Base-by-base conservation (phyloP, 1,284 basidiomycete genomes). In the Tetrapyrgos nigripes region DNA sequence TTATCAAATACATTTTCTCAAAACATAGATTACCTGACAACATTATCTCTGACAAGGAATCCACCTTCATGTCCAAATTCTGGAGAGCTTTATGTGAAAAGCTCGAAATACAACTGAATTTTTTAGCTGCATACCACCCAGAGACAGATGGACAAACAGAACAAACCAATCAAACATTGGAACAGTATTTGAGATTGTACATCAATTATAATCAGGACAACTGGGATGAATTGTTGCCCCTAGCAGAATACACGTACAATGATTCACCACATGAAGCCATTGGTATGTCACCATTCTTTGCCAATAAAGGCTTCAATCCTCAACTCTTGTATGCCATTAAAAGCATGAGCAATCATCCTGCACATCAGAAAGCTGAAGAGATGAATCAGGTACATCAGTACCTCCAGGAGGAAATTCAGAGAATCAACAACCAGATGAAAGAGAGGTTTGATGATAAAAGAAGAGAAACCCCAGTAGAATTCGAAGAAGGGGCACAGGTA, bases 21-120 rank as follows among this genome's bases (percentile, higher is more conserved):
- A 40, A 59, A 35, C 60, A 61, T 50, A 52, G 60, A 13, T 23
- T 59, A 27, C 52, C 60, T 11, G 24, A 24, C 5, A 8, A n/a
- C n/a, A n/a, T n/a, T n/a, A n/a, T n/a, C n/a, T n/a, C n/a, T n/a
- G n/a, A n/a, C n/a, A n/a, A n/a, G n/a, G n/a, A n/a, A n/a, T n/a
- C n/a, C n/a, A n/a, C n/a, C n/a, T n/a, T n/a, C n/a, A n/a, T n/a
- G n/a, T 50, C 46, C 14, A 33, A 44, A 23, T 61, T 61, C 46
- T 58, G 24, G 21, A 35, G n/a, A n/a, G n/a, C n/a, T n/a, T n/a
- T n/a, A n/a, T n/a, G n/a, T n/a, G n/a, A n/a, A n/a, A n/a, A n/a
- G n/a, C n/a, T n/a, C n/a, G n/a, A n/a, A n/a, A n/a, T n/a, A n/a
- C n/a, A n/a, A n/a, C n/a, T n/a, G n/a, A n/a, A n/a, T n/a, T n/a